Evolutionary conservation across 1,284 basidiomycete genomes (phyloP).

Genomic region (Cystobasidium slooffiae): DNA sequence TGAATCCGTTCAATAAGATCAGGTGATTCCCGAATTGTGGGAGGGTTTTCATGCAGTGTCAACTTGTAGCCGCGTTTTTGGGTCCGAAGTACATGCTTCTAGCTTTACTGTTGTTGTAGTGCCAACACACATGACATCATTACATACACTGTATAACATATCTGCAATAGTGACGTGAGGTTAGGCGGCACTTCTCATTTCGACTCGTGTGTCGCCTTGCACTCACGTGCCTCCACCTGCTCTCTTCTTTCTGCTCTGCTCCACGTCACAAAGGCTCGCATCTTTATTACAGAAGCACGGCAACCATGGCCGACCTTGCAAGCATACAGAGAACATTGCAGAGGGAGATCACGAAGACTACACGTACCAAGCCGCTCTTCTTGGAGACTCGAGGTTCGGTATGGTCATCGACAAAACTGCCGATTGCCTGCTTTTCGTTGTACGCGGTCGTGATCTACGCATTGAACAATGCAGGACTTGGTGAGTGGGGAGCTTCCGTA

Average conservation of each 20-base stretch:
- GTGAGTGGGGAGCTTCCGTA: not conserved
- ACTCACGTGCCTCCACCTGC: constrained; percentile 5
- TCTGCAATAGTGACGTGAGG: no score
- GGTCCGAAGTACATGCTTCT: not conserved
- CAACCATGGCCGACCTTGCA: constrained; percentile 20
- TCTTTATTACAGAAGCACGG: not conserved
- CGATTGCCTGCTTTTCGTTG: constrained; percentile 30
- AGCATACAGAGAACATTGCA: constrained; percentile 6
- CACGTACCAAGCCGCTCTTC: constrained; percentile 22
- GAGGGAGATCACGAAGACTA: constrained; percentile 11
- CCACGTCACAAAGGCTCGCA: not conserved
- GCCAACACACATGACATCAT: not conserved
- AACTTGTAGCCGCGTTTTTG: not conserved
- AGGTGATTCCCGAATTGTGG: constrained; percentile 45
- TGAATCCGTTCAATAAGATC: constrained; percentile 55
- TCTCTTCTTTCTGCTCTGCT: constrained; percentile 1
- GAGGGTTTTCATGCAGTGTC: not conserved
- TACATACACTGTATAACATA: not conserved
- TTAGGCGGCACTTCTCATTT: not conserved
- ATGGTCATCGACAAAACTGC: constrained; percentile 40
- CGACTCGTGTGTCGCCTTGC: not conserved
- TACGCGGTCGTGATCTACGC: constrained; percentile 35
- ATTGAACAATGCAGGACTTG: constrained; percentile 31
- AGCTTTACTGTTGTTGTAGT: constrained; percentile 7
- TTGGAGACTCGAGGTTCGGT: constrained; percentile 40